A percentile compares a stretch with the other conserved stretches of the same genome.
Conservation (phyloP, 2,329 filamentous ascomycete genomes). For the Sporothrix pallida region DNA sequence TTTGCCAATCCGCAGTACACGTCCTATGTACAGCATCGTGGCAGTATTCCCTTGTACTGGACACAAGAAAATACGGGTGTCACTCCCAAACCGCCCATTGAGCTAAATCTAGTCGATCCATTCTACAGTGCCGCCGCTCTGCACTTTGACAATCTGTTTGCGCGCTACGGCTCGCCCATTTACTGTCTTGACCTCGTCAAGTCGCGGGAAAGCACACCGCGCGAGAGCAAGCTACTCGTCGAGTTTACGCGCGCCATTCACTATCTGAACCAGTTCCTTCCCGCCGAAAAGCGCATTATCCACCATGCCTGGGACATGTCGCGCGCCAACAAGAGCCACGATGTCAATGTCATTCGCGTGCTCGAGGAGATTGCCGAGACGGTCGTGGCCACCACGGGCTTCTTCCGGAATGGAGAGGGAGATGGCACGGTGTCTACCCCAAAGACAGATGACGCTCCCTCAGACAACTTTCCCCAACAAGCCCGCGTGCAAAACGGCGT, state of each 20-base stretch:
- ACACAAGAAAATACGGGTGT: slow-evolving; percentile 95
- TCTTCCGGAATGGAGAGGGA: slow-evolving; percentile 90
- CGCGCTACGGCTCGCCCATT: slow-evolving; percentile 88
- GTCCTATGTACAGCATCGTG: slow-evolving; percentile 94
- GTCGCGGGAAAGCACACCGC: slow-evolving; percentile 80
- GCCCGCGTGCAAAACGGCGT: slow-evolving; percentile 86
- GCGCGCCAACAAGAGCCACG: slow-evolving; percentile 85
- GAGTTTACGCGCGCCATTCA: slow-evolving; percentile 87
- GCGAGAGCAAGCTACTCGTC: slow-evolving; percentile 87
- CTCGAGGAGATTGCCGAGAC: slow-evolving; percentile 89
- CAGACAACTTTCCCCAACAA: slow-evolving; percentile 42
- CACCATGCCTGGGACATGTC: slow-evolving; percentile 99
- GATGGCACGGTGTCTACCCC: slow-evolving; percentile 53
- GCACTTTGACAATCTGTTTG: slow-evolving; percentile 94
- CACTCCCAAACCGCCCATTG: slow-evolving; percentile 93
- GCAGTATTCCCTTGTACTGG: slow-evolving; percentile 97
- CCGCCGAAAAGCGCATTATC: slow-evolving; percentile 80
- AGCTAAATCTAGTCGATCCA: slow-evolving; percentile 92
- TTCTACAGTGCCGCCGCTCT: slow-evolving; percentile 92
- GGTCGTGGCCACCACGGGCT: slow-evolving; percentile 82
- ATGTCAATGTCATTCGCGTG: slow-evolving; percentile 92
- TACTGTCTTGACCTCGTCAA: slow-evolving; percentile 94
- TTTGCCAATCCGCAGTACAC: slow-evolving; percentile 92
- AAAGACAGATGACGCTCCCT: neutral
- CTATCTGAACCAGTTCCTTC: slow-evolving; percentile 94